Percentiles rank a stretch among this genome's conserved stretches.
These are phyloP conservation scores for Obelidium mucronatum DNA, from an alignment of 192 early-diverging fungal genomes.

Conservation along the genomic window DNA sequence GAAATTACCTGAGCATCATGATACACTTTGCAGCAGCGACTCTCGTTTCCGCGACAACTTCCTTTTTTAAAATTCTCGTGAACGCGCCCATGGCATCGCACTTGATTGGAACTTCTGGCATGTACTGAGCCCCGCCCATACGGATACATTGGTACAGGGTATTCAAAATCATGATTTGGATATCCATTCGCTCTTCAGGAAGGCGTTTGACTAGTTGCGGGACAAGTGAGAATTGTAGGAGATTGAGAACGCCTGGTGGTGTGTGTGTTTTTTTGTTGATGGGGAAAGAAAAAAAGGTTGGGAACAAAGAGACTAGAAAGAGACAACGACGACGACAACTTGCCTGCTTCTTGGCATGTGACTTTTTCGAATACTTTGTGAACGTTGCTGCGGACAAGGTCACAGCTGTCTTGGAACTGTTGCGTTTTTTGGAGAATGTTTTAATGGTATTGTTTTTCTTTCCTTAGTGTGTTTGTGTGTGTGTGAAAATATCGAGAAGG, in stretches of 20 bases:
- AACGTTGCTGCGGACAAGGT: slow-evolving; percentile 49
- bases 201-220: slow-evolving; percentile 42
- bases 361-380: slow-evolving; percentile 49
- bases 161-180: slow-evolving; percentile 57
- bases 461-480: too few species aligned
- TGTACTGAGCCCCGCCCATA: slow-evolving; percentile 37
- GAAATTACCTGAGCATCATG: slow-evolving; percentile 58
- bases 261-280: slow-evolving; percentile 22
- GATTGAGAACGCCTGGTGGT: slow-evolving; percentile 35
- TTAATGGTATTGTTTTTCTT: too few species aligned
- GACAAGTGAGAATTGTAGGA: slow-evolving; percentile 37
- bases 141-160: slow-evolving; percentile 59
- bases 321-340: neutral
- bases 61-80: slow-evolving; percentile 48
- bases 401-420: slow-evolving; percentile 55
- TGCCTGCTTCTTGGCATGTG: slow-evolving; percentile 45
- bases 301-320: slow-evolving; percentile 4
- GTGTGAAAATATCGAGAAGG: too few species aligned
- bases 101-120: slow-evolving; percentile 50
- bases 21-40: slow-evolving; percentile 55
- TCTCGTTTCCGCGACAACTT: slow-evolving; percentile 45
- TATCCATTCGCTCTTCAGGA: slow-evolving; percentile 52
- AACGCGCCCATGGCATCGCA: slow-evolving; percentile 55
- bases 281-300: too few species aligned
- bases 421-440: neutral